Conservation (phyloP, 768 basidiomycete species). For the Exsudoporus frostii region DNA sequence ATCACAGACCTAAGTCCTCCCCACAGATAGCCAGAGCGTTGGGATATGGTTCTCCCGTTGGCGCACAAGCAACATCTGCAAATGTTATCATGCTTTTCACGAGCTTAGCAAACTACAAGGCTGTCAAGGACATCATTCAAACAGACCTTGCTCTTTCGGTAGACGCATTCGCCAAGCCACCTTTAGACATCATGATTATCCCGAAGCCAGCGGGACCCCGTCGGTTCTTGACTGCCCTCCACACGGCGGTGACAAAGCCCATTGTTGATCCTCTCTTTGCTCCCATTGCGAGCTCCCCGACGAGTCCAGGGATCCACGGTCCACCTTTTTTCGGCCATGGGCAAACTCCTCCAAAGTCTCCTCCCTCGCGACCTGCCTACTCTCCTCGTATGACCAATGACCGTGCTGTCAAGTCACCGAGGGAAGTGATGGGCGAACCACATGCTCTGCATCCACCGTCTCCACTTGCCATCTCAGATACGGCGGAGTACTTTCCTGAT, state of each 20-base stretch:
- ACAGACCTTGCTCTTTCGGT: constrained; percentile 44
- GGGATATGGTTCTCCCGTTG: constrained; percentile 34
- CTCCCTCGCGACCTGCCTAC: constrained; percentile 40
- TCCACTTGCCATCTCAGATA: constrained; percentile 67
- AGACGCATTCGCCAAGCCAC: constrained; percentile 41
- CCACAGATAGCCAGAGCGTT: constrained; percentile 68
- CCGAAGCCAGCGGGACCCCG: constrained; percentile 97
- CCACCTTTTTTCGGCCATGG: constrained; percentile 41
- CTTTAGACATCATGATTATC: constrained; percentile 93
- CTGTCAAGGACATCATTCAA: constrained; percentile 82
- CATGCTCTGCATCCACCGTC: constrained; percentile 53
- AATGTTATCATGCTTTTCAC: constrained; percentile 81
- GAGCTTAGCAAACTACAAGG: constrained; percentile 83
- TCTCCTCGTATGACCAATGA: constrained; percentile 59
- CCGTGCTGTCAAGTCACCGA: constrained; percentile 54
- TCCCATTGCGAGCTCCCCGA: constrained; percentile 93
- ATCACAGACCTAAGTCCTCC: constrained; percentile 77
- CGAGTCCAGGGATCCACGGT: constrained; percentile 62
- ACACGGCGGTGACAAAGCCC: constrained; percentile 86
- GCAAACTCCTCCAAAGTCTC: constrained; percentile 39
- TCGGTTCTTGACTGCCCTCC: constrained; percentile 85
- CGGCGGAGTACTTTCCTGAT: constrained; percentile 63
- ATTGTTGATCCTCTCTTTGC: constrained; percentile 86
- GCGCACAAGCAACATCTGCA: constrained; percentile 32
- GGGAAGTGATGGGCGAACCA: constrained; percentile 40